Base-by-base conservation (phyloP, 2,329 filamentous ascomycete species). In the Dactylellina leptospora region DNA sequence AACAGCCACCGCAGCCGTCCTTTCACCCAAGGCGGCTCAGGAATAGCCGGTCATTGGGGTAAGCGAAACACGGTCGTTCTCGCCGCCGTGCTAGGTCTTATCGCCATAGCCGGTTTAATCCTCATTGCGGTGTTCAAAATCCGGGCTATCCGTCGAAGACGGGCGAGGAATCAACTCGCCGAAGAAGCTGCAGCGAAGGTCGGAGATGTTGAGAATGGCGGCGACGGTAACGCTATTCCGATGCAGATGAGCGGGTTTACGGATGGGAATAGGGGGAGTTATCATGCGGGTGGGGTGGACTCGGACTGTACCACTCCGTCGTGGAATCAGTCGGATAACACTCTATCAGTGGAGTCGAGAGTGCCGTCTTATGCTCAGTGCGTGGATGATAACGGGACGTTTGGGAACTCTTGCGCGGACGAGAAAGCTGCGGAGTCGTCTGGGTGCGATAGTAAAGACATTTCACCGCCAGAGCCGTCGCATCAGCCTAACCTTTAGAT, bases 1-100 rank as follows among this genome's bases (percentile, higher is more conserved):
- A 44, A 38, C 11, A 53, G 38, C 4, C 54, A 68, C 38, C 45
- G 25, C 36, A 59, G 30, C 20, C 30, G 42, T 11, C 53, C 53
- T n/a, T 6, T 25, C 16, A 36, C 48, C 6, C n/a, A 22, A 36
- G 28, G 47, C n/a, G 23, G 36, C 13, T 54, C 16, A 25, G 33
- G 9, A n/a, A 36, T 23, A 1, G n/a, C 28, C 9, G n/a, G 25
- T 11, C 48, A 45, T n/a, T 28, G 27, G 22, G 30, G 30, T 1
- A 51, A 33, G 11, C 61, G 44, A 16, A 36, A 56, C 42, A 48
- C 20, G 1, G 30, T 25, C 0, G 25, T 61, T 2, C 13, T 70
- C 2, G 30, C 36, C 2, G 22, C 25, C 9, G 5, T 70, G 4
- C 8, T 58, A n/a, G 56, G 55, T 6, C 4, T 70, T 4, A 33